Percentiles rank a stretch among this genome's conserved stretches.
phyloP scores from a whole-genome alignment of 768 basidiomycete genomes.

The Suillus clintonianus region DNA sequence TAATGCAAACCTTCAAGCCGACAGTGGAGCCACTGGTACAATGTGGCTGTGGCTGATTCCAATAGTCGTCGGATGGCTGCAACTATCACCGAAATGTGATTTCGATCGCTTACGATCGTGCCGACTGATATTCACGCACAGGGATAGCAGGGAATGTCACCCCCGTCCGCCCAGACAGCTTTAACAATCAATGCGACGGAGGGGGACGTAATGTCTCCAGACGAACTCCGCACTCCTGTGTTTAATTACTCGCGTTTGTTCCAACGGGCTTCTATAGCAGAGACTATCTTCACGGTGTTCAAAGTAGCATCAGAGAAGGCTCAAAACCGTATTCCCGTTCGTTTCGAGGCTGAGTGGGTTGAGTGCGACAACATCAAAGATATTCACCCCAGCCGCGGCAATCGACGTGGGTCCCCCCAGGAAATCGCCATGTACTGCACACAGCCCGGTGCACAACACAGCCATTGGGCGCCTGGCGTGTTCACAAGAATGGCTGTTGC shows the following conservation, averaged over 20 bases:
- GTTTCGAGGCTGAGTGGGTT: conserved; percentile 4
- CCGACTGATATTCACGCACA: conserved; percentile 26
- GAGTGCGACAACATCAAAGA: neutral
- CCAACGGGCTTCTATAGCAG: neutral
- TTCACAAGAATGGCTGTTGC: conserved; percentile 21
- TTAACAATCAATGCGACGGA: neutral
- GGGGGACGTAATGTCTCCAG: neutral
- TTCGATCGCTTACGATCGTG: conserved; percentile 22
- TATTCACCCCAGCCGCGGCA: conserved; percentile 7
- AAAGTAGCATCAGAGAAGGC: conserved; percentile 5
- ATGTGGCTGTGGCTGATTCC: conserved; percentile 40
- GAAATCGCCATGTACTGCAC: conserved; percentile 15
- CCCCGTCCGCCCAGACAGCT: neutral
- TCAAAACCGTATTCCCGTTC: conserved; percentile 9
- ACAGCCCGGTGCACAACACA: conserved; percentile 3
- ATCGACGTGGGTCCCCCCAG: conserved; percentile 8
- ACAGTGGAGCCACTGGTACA: conserved; percentile 16
- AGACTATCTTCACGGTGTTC: neutral
- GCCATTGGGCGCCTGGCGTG: conserved; percentile 17
- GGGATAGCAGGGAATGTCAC: conserved; percentile 4
- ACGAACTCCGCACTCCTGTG: neutral
- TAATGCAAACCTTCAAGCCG: neutral
- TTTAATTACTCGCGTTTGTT: neutral
- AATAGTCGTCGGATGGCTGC: conserved; percentile 34
- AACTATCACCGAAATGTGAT: conserved; percentile 36